Evolutionary conservation across 768 basidiomycete species (phyloP).

Genomic region (Leccinum olivaceopallidum): DNA sequence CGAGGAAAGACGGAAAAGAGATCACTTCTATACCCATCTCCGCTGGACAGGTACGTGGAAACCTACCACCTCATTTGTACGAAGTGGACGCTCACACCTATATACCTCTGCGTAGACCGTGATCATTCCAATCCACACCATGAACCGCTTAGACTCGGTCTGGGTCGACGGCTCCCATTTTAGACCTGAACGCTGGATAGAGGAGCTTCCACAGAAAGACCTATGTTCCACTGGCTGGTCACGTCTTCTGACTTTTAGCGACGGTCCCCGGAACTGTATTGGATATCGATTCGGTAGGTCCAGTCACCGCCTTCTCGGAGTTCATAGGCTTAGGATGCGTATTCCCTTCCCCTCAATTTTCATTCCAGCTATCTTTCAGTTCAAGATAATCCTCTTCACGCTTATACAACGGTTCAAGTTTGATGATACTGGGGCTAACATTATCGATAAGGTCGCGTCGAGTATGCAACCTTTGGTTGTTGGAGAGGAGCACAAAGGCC

Average conservation of each 20-base stretch:
- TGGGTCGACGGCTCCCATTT: constrained; percentile 4
- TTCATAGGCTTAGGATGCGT: neutral
- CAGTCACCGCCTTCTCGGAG: neutral
- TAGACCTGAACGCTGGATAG: constrained; percentile 3
- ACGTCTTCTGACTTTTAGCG: constrained; percentile 6
- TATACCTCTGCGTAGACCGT: neutral
- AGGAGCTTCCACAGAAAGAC: constrained; percentile 4
- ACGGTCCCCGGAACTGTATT: constrained; percentile 10
- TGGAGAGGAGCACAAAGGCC: constrained; percentile 5
- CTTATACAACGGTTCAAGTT: constrained; percentile 2
- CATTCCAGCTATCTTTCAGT: constrained; percentile 6
- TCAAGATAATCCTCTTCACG: constrained; percentile 8
- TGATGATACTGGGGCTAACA: neutral
- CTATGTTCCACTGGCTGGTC: constrained; percentile 9
- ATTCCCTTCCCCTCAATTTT: neutral
- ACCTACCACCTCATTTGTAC: neutral
- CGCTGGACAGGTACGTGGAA: constrained; percentile 5
- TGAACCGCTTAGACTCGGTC: constrained; percentile 5
- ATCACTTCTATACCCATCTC: constrained; percentile 5
- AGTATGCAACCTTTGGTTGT: constrained; percentile 12
- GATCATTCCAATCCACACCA: constrained; percentile 1
- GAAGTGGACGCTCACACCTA: neutral
- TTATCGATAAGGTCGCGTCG: constrained; percentile 2
- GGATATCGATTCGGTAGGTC: constrained; percentile 6
- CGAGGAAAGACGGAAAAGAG: neutral